These are phyloP conservation scores for Sapria himalayana DNA, from an alignment of 345 rosid species.

Conservation along the genomic window DNA sequence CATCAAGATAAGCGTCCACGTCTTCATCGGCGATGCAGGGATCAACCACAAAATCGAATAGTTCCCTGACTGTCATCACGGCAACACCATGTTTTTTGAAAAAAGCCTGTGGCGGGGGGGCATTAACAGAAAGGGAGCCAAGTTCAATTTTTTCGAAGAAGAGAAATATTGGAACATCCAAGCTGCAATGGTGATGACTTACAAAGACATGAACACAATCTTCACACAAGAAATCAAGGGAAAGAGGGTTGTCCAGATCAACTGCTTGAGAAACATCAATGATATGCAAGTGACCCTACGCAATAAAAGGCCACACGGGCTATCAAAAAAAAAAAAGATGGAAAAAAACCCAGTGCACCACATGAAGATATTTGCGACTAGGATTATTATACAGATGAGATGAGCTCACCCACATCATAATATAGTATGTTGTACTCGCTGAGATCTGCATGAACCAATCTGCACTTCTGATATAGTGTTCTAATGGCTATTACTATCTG, in stretches of 20 bases:
- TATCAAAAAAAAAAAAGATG: neutral
- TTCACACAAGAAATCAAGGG: conserved; percentile 82
- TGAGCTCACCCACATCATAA: conserved; percentile 75
- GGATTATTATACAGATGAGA: too few relatives aligned
- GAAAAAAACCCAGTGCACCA: too few relatives aligned
- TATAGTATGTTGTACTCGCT: conserved; percentile 93
- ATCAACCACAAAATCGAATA: conserved; percentile 88
- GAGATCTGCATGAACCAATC: conserved; percentile 90
- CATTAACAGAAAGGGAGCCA: neutral
- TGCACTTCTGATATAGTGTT: conserved; percentile 71
- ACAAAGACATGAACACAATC: conserved; percentile 91
- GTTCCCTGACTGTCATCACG: conserved; percentile 80
- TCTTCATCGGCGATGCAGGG: conserved; percentile 56
- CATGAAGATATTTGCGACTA: too few relatives aligned
- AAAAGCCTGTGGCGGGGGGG: conserved; percentile 33
- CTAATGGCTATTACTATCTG: conserved; percentile 77
- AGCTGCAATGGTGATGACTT: conserved; percentile 25
- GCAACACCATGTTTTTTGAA: conserved; percentile 84
- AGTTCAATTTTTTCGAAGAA: too few relatives aligned
- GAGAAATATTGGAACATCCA: too few relatives aligned
- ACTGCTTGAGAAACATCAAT: conserved; percentile 92
- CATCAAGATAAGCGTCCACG: conserved; percentile 68
- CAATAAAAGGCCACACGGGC: too few relatives aligned
- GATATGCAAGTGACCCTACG: conserved; percentile 76
- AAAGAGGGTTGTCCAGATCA: conserved; percentile 88